Evolutionary conservation across 768 basidiomycete species (phyloP).

Genomic region (Auriculariales sp.): DNA sequence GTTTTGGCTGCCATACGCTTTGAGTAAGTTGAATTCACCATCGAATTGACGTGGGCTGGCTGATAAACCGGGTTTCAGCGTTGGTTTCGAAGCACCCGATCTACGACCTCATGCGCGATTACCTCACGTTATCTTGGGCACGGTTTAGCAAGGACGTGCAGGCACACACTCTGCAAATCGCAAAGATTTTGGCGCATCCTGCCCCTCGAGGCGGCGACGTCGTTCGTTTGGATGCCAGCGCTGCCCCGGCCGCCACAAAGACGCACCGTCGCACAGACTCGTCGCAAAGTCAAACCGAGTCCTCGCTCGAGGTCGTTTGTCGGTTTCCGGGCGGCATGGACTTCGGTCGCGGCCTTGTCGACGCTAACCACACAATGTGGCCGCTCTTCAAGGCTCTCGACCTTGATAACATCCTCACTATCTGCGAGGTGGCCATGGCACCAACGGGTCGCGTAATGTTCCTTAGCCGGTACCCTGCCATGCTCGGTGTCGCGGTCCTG

Average conservation of each 20-base stretch:
- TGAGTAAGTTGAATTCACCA: conserved; percentile 41
- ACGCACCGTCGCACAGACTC: conserved; percentile 17
- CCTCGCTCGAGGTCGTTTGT: conserved; percentile 65
- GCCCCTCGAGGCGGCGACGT: conserved; percentile 79
- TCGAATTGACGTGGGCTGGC: conserved; percentile 10
- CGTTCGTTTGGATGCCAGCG: conserved; percentile 65
- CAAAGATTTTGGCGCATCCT: conserved; percentile 75
- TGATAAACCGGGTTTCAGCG: conserved; percentile 27
- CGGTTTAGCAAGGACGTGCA: conserved; percentile 89
- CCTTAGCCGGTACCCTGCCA: conserved; percentile 76
- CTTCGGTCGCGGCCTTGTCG: conserved; percentile 80
- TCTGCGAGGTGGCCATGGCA: conserved; percentile 84
- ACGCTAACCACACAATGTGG: conserved; percentile 96
- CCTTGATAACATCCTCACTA: conserved; percentile 84
- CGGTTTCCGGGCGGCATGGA: conserved; percentile 89
- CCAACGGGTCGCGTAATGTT: conserved; percentile 81
- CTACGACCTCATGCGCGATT: conserved; percentile 91
- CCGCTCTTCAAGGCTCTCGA: conserved; percentile 87
- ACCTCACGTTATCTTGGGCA: conserved; percentile 90
- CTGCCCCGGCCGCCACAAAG: conserved; percentile 17
- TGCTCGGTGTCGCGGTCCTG: conserved; percentile 86
- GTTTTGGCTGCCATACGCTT: conserved; percentile 88
- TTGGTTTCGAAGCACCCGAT: conserved; percentile 86
- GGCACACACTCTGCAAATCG: conserved; percentile 80
- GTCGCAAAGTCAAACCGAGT: conserved; percentile 5